Evolutionary conservation across 2,329 filamentous ascomycete genomes (phyloP), one percentile per base, ranked within the genome.

Genomic region (Hymenoscyphus salicellus): DNA sequence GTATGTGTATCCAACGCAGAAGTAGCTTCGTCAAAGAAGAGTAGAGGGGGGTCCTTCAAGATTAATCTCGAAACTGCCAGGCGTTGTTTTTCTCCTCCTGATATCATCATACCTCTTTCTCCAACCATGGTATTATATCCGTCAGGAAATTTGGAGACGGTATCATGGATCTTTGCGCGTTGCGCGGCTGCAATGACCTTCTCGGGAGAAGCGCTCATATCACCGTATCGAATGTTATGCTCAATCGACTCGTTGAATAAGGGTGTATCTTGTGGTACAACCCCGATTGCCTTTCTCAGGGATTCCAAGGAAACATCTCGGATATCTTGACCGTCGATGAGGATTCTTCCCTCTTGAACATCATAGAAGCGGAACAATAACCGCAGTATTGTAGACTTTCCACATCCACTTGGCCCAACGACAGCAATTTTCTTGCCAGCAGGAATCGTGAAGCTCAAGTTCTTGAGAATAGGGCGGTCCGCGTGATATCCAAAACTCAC

Each of bases 11-110:
- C 93, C 38, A 97, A 81, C 1, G 94, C 93, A 58, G 90, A 94
- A 0, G 93, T 97, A 72, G 93, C 94, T 81, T 97, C 93, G 70
- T 97, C 93, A 72, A 97, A 97, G 83, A 97, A 97, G 0, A 97
- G 80, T 32, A 97, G 79, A 1, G 92, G 92, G 3, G 93, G 92
- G 70, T 97, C 91, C 77, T 97, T 97, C 64, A 97, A 82, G 1
- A 97, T 84, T 46, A 97, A 77, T 55, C 93, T 83, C 30, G 91
- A 92, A 28, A 97, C 87, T 0, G 94, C 94, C 11, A 97, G 80
- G 2, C 93, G 86, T 78, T 97, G 93, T 78, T 97, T 97, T 79
- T 97, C 94, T 36, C 93, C 93, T 2, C 92, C 93, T 0, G 91
- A 96, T 55, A 97, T 97, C 93, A 97, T 97, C 86, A 97, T 89